Evolutionary conservation across 192 early-diverging fungal species (phyloP).

Genomic region (Podila epicladia): DNA sequence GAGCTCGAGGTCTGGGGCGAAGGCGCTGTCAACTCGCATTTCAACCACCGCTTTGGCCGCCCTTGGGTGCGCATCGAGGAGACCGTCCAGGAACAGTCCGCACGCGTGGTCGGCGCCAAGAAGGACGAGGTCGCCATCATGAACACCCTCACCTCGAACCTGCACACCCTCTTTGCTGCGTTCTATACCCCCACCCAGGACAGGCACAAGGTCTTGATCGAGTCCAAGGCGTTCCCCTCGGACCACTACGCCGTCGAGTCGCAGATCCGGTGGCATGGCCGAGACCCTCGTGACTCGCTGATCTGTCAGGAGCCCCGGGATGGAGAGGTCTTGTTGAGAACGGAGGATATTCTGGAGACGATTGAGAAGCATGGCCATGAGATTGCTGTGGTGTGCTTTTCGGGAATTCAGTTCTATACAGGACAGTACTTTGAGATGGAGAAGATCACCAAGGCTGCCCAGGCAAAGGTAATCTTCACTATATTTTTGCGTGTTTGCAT

Average conservation of each 20-base stretch:
- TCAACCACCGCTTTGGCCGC: slow-evolving; percentile 81
- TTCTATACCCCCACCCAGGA: slow-evolving; percentile 88
- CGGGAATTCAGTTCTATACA: slow-evolving; percentile 96
- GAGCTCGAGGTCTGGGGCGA: slow-evolving; percentile 92
- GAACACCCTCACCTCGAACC: slow-evolving; percentile 92
- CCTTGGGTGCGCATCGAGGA: slow-evolving; percentile 91
- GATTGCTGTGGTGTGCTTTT: slow-evolving; percentile 90
- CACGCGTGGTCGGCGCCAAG: slow-evolving; percentile 83
- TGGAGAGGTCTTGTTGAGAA: slow-evolving; percentile 76
- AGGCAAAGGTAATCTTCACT: slow-evolving; percentile 64
- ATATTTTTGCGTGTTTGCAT: too few species aligned
- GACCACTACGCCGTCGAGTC: slow-evolving; percentile 94
- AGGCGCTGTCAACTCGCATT: slow-evolving; percentile 90
- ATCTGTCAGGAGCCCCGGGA: slow-evolving; percentile 78
- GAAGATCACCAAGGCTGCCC: slow-evolving; percentile 83
- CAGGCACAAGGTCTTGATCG: slow-evolving; percentile 90
- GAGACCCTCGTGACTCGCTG: slow-evolving; percentile 73
- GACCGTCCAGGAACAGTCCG: slow-evolving; percentile 73
- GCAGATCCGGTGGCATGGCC: slow-evolving; percentile 87
- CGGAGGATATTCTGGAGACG: slow-evolving; percentile 81
- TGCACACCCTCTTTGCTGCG: slow-evolving; percentile 90
- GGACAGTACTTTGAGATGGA: slow-evolving; percentile 90
- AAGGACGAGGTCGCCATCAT: slow-evolving; percentile 87
- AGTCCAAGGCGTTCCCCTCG: slow-evolving; percentile 93
- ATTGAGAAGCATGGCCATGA: slow-evolving; percentile 78